These are phyloP conservation scores for Saturnispora galanensis DNA, from an alignment of 805 yeast species.

Conservation along the genomic window DNA sequence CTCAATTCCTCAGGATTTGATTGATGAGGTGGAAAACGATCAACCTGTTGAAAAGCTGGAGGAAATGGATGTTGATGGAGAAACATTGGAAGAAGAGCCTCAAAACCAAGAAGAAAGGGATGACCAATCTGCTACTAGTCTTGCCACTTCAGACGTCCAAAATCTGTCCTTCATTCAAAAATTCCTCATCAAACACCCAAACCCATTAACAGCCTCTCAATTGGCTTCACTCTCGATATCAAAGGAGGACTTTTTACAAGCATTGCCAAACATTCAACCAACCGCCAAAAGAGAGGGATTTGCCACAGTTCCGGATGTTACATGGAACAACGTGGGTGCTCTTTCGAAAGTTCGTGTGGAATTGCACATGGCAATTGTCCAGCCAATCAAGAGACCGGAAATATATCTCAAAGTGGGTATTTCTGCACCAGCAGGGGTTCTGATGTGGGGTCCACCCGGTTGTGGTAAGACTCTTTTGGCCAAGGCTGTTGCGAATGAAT, in stretches of 20 bases:
- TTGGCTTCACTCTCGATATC: slow-evolving; percentile 66
- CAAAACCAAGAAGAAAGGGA: not conserved
- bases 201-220: slow-evolving; percentile 68
- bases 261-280: slow-evolving; percentile 90
- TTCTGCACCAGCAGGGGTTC: slow-evolving; percentile 92
- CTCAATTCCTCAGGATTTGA: slow-evolving; percentile 22
- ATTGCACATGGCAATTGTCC: slow-evolving; percentile 93
- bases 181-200: slow-evolving; percentile 66
- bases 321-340: slow-evolving; percentile 95
- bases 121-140: not conserved
- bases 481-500: slow-evolving; percentile 96
- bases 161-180: slow-evolving; percentile 53
- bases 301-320: slow-evolving; percentile 96
- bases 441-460: slow-evolving; percentile 99
- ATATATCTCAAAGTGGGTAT: slow-evolving; percentile 85
- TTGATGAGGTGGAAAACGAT: slow-evolving; percentile 20
- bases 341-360: slow-evolving; percentile 72
- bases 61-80: slow-evolving; percentile 5
- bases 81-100: not conserved
- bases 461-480: slow-evolving; percentile 96
- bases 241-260: slow-evolving; percentile 70
- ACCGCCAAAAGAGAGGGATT: slow-evolving; percentile 97
- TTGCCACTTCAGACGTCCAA: slow-evolving; percentile 4
- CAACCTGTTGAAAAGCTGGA: not conserved
- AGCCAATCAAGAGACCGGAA: slow-evolving; percentile 90